Base-by-base conservation (phyloP, 192 early-diverging fungal genomes). In the Podila verticillata region DNA sequence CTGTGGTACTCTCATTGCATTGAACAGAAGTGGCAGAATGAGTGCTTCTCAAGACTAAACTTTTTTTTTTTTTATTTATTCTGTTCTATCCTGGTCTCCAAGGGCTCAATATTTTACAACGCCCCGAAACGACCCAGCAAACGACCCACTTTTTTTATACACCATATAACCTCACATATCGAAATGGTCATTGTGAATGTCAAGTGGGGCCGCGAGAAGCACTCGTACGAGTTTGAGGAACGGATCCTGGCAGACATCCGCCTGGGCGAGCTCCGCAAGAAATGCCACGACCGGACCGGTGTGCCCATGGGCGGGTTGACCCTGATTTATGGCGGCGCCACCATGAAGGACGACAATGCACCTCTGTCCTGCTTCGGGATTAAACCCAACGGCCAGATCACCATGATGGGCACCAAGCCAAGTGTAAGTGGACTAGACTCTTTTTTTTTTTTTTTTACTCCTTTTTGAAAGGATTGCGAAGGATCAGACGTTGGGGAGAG, bases 261-360 rank as follows among this genome's bases (percentile, higher is more conserved):
- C 12, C 39, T 80, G 15, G 70, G 70, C 10, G 70, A 72, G 32
- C 77, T 80, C 8, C 69, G 77, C 20, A 58, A 72, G 36, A 1
- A 26, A 26, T 80, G 77, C n/a, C 77, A 80, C 15, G 70, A 80
- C 7, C 72, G 77, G 77, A 56, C 77, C 24, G 34, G 58, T 12
- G 77, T 80, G 2, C 77, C 77, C 8, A 29, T 72, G 0, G 69
- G 70, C 9, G 77, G 77, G 10, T 39, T 80, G 39, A 80, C 77
- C 19, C 32, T 80, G 77, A 80, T 80, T 36, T 80, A 67, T 65
- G 65, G 65, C 22, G 77, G 77, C 3, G 93, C 91, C 5, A 89
- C 89, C 13, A 90, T 95, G 85, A 95, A 93, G 82, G 93, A 95
- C 62, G 91, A 93, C 63, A 84, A 83, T 63, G 89, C 91, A 0